These are phyloP conservation scores for Yamagishiella unicocca DNA, from an alignment of 139 green algal genomes.

Conservation along the genomic window DNA sequence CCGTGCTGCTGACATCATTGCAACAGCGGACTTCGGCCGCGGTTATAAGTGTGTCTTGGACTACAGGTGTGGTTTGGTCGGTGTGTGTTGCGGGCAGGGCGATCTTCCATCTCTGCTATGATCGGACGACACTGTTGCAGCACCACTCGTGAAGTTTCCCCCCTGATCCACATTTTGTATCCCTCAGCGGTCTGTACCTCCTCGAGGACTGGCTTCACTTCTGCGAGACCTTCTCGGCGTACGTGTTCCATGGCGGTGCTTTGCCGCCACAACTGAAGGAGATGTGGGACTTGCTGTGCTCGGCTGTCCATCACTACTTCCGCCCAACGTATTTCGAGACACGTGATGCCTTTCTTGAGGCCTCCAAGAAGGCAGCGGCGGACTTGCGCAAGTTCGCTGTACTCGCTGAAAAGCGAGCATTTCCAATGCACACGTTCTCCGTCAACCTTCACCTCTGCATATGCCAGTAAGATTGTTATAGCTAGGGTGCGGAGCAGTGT, in stretches of 20 bases:
- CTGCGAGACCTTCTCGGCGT: neutral
- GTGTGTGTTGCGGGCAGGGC: neutral
- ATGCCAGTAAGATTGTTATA: neutral
- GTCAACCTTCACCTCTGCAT: neutral
- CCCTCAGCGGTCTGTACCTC: neutral
- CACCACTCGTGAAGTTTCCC: too few relatives aligned
- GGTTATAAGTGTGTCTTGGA: neutral
- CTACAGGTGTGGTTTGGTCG: neutral
- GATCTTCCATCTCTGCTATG: neutral
- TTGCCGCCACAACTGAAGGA: neutral
- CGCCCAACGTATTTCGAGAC: neutral
- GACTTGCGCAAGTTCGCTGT: neutral
- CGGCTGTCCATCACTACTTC: neutral
- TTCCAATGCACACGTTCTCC: neutral
- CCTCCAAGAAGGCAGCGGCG: neutral
- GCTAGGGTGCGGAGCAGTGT: too few relatives aligned
- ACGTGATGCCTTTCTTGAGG: neutral
- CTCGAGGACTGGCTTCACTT: neutral
- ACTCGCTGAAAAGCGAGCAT: neutral
- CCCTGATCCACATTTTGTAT: neutral
- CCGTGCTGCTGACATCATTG: neutral
- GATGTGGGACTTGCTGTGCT: neutral
- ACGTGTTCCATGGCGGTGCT: neutral
- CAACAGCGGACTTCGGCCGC: neutral
- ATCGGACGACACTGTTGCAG: too few relatives aligned